A percentile compares a stretch with the other conserved stretches of the same genome.
Conservation (phyloP, 306 rosid species). For the Pueraria montana region DNA sequence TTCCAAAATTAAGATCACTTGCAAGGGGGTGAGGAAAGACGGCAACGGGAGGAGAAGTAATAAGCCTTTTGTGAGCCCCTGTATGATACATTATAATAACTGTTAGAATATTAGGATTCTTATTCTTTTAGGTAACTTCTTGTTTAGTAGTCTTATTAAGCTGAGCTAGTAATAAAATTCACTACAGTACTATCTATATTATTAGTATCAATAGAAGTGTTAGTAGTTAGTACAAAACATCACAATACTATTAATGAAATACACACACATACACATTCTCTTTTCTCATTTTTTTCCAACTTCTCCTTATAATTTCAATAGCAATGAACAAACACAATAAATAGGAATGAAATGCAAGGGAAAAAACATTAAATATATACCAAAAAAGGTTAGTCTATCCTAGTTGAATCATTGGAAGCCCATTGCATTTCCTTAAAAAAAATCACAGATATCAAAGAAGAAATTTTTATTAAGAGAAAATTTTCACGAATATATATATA, state of each 20-base stretch:
- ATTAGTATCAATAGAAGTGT: constrained; percentile 22
- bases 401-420: constrained; percentile 23
- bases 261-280: neutral
- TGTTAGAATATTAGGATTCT: constrained; percentile 40
- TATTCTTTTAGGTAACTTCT: constrained; percentile 6
- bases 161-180: constrained; percentile 22
- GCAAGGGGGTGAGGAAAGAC: constrained; percentile 99
- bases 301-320: constrained; percentile 29
- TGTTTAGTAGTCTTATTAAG: constrained; percentile 28
- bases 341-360: constrained; percentile 1
- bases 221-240: constrained; percentile 8
- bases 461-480: too few relatives aligned
- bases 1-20: constrained; percentile 91
- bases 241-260: neutral
- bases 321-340: constrained; percentile 33
- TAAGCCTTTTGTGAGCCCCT: constrained; percentile 96
- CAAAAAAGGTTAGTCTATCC: neutral
- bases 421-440: neutral
- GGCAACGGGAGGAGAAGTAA: constrained; percentile 95
- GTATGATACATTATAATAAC: constrained; percentile 46
- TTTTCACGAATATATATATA: neutral
- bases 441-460: neutral
- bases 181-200: constrained; percentile 16
- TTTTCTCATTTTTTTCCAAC: neutral
- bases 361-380: neutral